Evolutionary conservation across 2,329 filamentous ascomycete species (phyloP).

Genomic region (Diplodia sapinea): DNA sequence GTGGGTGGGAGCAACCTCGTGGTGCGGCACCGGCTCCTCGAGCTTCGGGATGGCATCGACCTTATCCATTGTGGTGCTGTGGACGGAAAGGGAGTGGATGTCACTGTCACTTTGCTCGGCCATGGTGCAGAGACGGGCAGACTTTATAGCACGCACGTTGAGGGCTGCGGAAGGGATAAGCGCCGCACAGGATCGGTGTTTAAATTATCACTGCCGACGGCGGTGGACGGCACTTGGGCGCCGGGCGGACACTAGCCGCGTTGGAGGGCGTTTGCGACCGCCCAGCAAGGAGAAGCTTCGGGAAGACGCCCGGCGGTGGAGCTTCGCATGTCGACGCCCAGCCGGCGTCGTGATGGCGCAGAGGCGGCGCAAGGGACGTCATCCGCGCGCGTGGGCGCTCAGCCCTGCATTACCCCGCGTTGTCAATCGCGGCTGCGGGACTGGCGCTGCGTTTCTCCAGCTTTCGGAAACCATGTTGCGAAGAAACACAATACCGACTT

Average conservation of each 20-base stretch:
- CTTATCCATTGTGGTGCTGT: slow-evolving; percentile 25
- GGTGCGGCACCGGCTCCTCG: slow-evolving; percentile 22
- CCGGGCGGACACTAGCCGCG: slow-evolving; percentile 24
- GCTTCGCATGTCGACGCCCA: slow-evolving; percentile 20
- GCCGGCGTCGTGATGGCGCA: slow-evolving; percentile 5
- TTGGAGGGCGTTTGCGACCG: slow-evolving; percentile 12
- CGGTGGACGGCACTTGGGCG: slow-evolving; percentile 14
- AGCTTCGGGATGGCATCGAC: slow-evolving; percentile 27
- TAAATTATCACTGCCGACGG: slow-evolving; percentile 22
- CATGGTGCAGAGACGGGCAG: not conserved
- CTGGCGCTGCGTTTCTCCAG: slow-evolving; percentile 27
- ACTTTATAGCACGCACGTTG: slow-evolving; percentile 20
- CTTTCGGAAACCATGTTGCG: slow-evolving; percentile 29
- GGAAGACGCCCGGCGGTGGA: slow-evolving; percentile 23
- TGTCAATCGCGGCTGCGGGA: slow-evolving; percentile 28
- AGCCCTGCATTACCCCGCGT: slow-evolving; percentile 28
- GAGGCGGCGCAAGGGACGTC: slow-evolving; percentile 11
- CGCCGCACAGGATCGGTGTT: slow-evolving; percentile 17
- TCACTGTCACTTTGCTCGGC: slow-evolving; percentile 8
- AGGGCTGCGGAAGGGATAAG: not conserved
- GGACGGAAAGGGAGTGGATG: slow-evolving; percentile 16
- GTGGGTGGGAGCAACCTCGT: slow-evolving; percentile 31
- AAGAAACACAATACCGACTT: slow-evolving; percentile 27
- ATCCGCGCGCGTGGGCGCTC: slow-evolving; percentile 14
- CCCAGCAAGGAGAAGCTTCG: slow-evolving; percentile 27